These are phyloP conservation scores for Fusarium redolens DNA, from an alignment of 2,329 filamentous ascomycete species.

Conservation along the genomic window DNA sequence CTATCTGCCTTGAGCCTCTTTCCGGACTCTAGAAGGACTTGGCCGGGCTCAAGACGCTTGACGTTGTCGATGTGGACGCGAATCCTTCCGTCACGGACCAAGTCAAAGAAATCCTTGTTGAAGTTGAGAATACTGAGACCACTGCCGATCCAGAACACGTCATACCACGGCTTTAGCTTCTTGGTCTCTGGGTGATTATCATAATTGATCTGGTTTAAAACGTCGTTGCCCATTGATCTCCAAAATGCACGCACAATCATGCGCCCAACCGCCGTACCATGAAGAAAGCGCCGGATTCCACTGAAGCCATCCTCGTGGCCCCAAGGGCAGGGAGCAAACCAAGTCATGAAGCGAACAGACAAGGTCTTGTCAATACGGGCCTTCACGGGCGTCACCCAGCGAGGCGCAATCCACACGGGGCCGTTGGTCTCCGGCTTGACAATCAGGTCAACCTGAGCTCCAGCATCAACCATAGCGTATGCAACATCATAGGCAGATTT, in stretches of 20 bases:
- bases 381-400: not conserved
- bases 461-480: conserved; percentile 57
- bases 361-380: not conserved
- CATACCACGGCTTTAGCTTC: conserved; percentile 55
- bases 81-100: conserved; percentile 60
- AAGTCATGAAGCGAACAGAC: not conserved
- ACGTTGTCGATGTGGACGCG: conserved; percentile 61
- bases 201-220: conserved; percentile 58
- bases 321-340: conserved; percentile 7
- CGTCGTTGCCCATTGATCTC: conserved; percentile 58
- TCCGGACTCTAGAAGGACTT: conserved; percentile 57
- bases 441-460: conserved; percentile 36
- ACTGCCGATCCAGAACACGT: conserved; percentile 60
- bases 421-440: not conserved
- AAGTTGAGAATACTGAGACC: conserved; percentile 66
- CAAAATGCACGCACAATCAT: conserved; percentile 53
- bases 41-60: conserved; percentile 50
- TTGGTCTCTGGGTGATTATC: conserved; percentile 52
- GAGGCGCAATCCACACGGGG: conserved; percentile 10
- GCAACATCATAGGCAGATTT: conserved; percentile 69
- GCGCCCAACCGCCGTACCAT: not conserved
- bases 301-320: not conserved
- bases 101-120: conserved; percentile 60
- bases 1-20: conserved; percentile 55
- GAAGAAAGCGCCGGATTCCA: not conserved